Evolutionary conservation across 805 yeast genomes (phyloP).

Genomic region (Scheffersomyces amazonensis): DNA sequence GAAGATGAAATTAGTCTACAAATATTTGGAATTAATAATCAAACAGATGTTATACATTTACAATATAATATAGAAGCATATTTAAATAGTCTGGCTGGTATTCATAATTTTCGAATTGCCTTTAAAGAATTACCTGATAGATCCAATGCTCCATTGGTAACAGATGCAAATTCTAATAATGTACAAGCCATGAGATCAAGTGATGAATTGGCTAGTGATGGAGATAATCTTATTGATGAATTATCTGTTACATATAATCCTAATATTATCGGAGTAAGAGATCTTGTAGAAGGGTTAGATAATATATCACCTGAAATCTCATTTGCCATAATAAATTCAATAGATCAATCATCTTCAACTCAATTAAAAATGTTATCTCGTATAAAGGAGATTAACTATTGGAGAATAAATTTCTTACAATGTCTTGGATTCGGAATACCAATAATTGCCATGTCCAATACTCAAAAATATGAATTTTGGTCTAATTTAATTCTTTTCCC

Average conservation of each 20-base stretch:
- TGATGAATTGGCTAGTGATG: slow-evolving; percentile 11
- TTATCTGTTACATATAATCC: slow-evolving; percentile 49
- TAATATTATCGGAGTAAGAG: slow-evolving; percentile 57
- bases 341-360: slow-evolving; percentile 53
- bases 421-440: slow-evolving; percentile 63
- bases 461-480: slow-evolving; percentile 36
- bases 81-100: slow-evolving; percentile 29
- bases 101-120: slow-evolving; percentile 20
- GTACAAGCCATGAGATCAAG: slow-evolving; percentile 13
- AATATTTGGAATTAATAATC: slow-evolving; percentile 28
- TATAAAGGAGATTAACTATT: slow-evolving; percentile 66
- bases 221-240: slow-evolving; percentile 23
- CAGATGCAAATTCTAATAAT: slow-evolving; percentile 12
- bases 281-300: slow-evolving; percentile 44
- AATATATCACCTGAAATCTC: slow-evolving; percentile 52
- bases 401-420: slow-evolving; percentile 57
- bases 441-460: slow-evolving; percentile 48
- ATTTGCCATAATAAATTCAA: slow-evolving; percentile 43
- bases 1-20: slow-evolving; percentile 29
- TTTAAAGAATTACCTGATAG: slow-evolving; percentile 11
- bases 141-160: slow-evolving; percentile 5
- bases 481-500: slow-evolving; percentile 38
- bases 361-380: slow-evolving; percentile 71
- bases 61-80: slow-evolving; percentile 41
- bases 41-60: slow-evolving; percentile 23